Conservation (phyloP, 2,329 filamentous ascomycete species). For the Emergomyces africanus region DNA sequence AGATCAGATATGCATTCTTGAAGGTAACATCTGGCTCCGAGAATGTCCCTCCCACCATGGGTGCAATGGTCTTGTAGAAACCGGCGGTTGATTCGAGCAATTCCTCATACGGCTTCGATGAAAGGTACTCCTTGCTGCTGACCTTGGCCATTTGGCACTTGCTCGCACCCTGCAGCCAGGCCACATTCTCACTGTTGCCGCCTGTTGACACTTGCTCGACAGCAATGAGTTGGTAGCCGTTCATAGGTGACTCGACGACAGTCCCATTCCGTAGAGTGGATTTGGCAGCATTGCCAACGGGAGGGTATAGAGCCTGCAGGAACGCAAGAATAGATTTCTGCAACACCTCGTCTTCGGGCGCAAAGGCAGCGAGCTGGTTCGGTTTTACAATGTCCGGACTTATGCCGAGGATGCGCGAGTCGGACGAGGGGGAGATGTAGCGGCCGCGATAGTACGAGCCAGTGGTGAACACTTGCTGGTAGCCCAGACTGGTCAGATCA, state of each 20-base stretch:
- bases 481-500: conserved; percentile 65
- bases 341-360: conserved; percentile 64
- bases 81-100: conserved; percentile 37
- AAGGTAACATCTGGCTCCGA: conserved; percentile 36
- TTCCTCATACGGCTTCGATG: conserved; percentile 36
- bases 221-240: conserved; percentile 75
- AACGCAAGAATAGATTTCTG: conserved; percentile 70
- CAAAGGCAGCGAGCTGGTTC: conserved; percentile 57
- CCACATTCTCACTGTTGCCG: conserved; percentile 45
- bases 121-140: conserved; percentile 49
- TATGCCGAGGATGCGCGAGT: conserved; percentile 52
- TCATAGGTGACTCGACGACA: conserved; percentile 52
- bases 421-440: conserved; percentile 54
- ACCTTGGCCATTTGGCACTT: conserved; percentile 39
- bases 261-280: conserved; percentile 61
- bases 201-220: conserved; percentile 49
- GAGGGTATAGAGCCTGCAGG: conserved; percentile 77
- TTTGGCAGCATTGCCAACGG: conserved; percentile 44
- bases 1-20: conserved; percentile 56
- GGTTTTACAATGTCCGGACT: conserved; percentile 52
- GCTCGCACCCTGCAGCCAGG: conserved; percentile 47
- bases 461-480: conserved; percentile 57
- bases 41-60: conserved; percentile 42
- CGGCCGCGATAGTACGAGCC: conserved; percentile 63
- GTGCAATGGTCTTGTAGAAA: conserved; percentile 43